A percentile compares a stretch with the other conserved stretches of the same genome.
phyloP scores from a whole-genome alignment of 805 yeast species.

The Metschnikowia borealis region DNA sequence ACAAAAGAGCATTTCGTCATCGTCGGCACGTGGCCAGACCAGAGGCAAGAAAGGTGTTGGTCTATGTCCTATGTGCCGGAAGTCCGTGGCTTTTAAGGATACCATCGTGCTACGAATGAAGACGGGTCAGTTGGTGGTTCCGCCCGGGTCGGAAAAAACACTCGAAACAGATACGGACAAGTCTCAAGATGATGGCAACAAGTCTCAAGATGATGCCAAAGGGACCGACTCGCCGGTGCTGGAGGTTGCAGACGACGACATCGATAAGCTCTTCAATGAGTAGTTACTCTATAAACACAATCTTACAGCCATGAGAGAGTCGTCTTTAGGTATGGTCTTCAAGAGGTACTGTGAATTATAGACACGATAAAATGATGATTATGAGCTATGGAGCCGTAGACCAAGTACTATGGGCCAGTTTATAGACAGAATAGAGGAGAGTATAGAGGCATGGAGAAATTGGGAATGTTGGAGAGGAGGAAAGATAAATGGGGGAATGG shows the following conservation, averaged over 20 bases:
- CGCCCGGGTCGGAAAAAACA: constrained; percentile 7
- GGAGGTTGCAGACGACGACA: neutral
- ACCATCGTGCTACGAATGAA: constrained; percentile 20
- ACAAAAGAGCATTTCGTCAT: constrained; percentile 36
- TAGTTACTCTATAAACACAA: neutral
- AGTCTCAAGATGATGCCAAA: neutral
- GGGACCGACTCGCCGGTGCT: neutral
- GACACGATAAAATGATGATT: too few species aligned
- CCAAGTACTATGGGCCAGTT: too few species aligned
- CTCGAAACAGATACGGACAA: neutral
- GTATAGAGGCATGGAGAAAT: too few species aligned
- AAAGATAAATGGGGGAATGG: too few species aligned
- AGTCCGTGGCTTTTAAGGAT: constrained; percentile 36
- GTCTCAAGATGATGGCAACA: too few species aligned
- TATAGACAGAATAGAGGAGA: too few species aligned
- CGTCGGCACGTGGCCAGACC: constrained; percentile 41
- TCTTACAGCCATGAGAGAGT: too few species aligned
- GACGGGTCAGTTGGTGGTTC: constrained; percentile 10
- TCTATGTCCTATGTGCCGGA: constrained; percentile 42
- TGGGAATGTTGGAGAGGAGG: too few species aligned
- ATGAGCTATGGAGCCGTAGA: too few species aligned
- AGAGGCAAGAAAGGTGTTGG: constrained; percentile 37
- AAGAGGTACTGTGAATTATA: too few species aligned
- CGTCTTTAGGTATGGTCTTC: too few species aligned
- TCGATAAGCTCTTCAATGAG: constrained; percentile 1